Evolutionary conservation across 164 flowering plant species (phyloP).

Genomic region (Stephania cephalantha): DNA sequence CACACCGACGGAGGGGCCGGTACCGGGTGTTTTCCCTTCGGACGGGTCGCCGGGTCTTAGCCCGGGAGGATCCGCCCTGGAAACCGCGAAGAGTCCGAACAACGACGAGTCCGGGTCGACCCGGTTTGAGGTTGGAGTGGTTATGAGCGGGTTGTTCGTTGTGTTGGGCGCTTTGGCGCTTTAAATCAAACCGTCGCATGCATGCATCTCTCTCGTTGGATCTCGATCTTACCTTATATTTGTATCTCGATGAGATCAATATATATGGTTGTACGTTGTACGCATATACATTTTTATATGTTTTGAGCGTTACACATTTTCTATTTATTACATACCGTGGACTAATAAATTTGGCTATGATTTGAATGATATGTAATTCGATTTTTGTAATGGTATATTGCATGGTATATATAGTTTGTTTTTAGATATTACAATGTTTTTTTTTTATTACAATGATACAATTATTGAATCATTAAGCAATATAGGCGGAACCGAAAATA

Average conservation of each 20-base stretch:
- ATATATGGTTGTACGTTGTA: neutral
- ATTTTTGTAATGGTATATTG: too few species aligned
- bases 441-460: too few species aligned
- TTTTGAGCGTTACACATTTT: neutral
- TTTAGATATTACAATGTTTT: too few species aligned
- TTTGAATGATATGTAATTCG: neutral
- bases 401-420: too few species aligned
- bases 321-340: neutral
- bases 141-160: neutral
- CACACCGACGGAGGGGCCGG: neutral
- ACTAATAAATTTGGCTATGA: neutral
- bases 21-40: neutral
- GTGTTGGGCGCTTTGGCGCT: neutral
- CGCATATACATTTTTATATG: neutral
- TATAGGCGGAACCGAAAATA: too few species aligned
- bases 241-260: neutral
- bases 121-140: neutral
- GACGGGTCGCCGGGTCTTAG: neutral
- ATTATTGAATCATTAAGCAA: too few species aligned
- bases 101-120: neutral
- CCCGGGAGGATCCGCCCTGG: neutral
- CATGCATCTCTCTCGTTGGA: neutral
- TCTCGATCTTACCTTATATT: too few species aligned
- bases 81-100: neutral
- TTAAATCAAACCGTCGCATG: neutral